Conservation (phyloP, 192 early-diverging fungal genomes). For the Polychytrium aggregatum region DNA sequence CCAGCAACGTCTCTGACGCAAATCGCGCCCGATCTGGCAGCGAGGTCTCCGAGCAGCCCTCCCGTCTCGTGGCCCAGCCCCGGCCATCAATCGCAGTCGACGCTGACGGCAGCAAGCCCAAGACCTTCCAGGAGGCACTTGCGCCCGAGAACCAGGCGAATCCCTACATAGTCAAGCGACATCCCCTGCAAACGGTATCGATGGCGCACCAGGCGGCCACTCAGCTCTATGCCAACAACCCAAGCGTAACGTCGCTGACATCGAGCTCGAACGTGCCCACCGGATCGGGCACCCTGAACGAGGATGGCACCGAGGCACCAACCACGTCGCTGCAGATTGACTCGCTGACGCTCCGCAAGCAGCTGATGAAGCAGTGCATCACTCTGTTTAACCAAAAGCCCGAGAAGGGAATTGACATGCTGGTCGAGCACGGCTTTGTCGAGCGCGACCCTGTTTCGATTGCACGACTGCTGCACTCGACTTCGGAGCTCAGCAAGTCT, state of each 20-base stretch:
- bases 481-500: slow-evolving; percentile 30
- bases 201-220: no score
- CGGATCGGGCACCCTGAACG: no score
- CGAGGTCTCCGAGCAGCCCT: no score
- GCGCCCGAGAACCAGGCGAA: slow-evolving; percentile 19
- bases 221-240: no score
- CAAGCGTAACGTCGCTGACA: no score
- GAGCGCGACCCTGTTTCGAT: slow-evolving; percentile 24
- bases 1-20: no score
- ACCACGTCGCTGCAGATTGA: slow-evolving; percentile 18
- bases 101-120: slow-evolving; percentile 1
- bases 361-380: slow-evolving; percentile 24
- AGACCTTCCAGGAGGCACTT: slow-evolving; percentile 22
- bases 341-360: slow-evolving; percentile 33
- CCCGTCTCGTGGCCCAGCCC: no score
- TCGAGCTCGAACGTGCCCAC: no score
- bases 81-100: no score
- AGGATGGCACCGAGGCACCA: no score
- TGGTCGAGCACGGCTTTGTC: slow-evolving; percentile 37
- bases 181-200: slow-evolving; percentile 30
- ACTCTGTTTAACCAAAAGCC: slow-evolving; percentile 44
- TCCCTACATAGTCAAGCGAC: slow-evolving; percentile 29
- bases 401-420: slow-evolving; percentile 32
- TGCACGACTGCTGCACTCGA: slow-evolving; percentile 33
- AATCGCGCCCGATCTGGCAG: no score